Conservation (phyloP, 78 protist species). For the Tieghemostelium lacteum region DNA sequence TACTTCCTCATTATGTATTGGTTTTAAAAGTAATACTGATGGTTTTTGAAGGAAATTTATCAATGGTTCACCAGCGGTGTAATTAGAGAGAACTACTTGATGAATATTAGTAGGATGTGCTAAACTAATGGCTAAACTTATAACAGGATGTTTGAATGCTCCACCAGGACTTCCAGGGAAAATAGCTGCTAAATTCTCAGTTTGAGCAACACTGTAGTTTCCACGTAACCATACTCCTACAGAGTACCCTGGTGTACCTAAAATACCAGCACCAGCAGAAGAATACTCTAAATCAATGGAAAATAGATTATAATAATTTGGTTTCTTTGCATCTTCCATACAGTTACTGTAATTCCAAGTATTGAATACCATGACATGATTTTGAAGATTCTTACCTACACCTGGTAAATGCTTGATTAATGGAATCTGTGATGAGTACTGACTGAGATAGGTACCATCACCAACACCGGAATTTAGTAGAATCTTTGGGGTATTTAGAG, state of each 20-base stretch:
- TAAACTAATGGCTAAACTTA: conserved; percentile 19
- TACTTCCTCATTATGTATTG: conserved; percentile 1
- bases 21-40: not conserved
- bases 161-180: conserved; percentile 46
- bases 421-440: conserved; percentile 4
- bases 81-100: not conserved
- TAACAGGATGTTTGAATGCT: not conserved
- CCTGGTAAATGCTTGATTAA: conserved; percentile 41
- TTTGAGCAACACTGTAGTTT: not conserved
- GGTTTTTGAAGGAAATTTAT: conserved; percentile 11
- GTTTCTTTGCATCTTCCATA: not conserved
- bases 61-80: not conserved
- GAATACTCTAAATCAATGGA: not conserved
- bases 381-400: conserved; percentile 54
- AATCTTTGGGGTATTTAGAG: conserved; percentile 75
- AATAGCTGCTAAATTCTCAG: conserved; percentile 33
- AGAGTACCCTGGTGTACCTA: conserved; percentile 51
- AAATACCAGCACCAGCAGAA: conserved; percentile 43
- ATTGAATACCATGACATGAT: conserved; percentile 37
- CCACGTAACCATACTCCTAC: conserved; percentile 57
- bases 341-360: conserved; percentile 22
- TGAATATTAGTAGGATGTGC: conserved; percentile 15
- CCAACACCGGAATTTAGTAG: conserved; percentile 60
- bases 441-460: conserved; percentile 10
- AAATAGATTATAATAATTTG: conserved; percentile 25